These are phyloP conservation scores for Mycena albidolilacea DNA, from an alignment of 768 basidiomycete species.

Conservation along the genomic window DNA sequence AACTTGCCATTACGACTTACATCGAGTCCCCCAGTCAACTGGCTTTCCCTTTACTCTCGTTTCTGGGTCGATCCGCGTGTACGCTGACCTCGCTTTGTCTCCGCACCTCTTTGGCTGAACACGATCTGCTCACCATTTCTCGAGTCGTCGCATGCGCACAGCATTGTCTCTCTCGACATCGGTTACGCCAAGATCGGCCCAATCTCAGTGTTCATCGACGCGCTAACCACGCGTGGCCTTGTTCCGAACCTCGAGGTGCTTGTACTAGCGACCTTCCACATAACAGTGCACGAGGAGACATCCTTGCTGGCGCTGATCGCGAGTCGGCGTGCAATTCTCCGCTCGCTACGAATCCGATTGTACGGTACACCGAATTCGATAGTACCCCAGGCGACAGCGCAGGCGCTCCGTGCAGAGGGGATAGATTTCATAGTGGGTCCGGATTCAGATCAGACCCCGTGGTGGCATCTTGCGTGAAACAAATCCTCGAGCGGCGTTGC, in stretches of 20 bases:
- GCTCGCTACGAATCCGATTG: neutral
- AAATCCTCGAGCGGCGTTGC: no score
- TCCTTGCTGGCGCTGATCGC: neutral
- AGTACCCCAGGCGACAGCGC: neutral
- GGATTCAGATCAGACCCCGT: no score
- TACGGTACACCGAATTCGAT: neutral
- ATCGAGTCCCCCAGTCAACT: neutral
- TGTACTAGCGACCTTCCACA: neutral
- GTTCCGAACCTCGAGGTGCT: neutral
- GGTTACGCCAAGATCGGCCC: neutral
- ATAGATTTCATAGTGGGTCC: neutral
- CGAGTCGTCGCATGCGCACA: neutral
- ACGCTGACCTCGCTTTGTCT: conserved; percentile 4
- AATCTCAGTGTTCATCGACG: neutral
- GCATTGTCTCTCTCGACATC: neutral
- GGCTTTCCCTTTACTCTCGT: neutral
- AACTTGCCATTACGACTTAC: neutral
- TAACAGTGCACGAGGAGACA: neutral
- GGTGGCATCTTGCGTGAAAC: no score
- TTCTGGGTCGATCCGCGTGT: neutral
- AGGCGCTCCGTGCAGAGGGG: neutral
- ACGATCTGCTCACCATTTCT: neutral
- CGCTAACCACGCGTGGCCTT: neutral
- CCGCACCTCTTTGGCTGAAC: neutral
- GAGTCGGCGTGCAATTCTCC: neutral